phyloP scores from a whole-genome alignment of 2,329 filamentous ascomycete species.

The Aspergillus jensenii region DNA sequence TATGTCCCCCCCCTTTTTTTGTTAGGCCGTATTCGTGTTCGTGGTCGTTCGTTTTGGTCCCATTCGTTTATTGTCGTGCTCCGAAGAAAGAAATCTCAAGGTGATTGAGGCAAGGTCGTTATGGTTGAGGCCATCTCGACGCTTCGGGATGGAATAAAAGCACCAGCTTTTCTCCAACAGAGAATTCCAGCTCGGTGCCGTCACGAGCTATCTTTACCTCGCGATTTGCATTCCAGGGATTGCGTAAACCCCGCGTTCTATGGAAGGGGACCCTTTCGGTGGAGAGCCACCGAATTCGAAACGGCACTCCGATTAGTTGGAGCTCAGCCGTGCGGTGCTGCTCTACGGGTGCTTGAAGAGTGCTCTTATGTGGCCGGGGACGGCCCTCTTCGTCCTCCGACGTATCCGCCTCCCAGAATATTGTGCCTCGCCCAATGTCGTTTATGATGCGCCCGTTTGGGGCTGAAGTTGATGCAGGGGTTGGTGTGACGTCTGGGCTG shows the following conservation, averaged over 20 bases:
- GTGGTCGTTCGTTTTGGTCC: constrained; percentile 4
- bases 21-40: constrained; percentile 1
- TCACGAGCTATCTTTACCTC: constrained; percentile 96
- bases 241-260: constrained; percentile 79
- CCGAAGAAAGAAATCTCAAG: background rate
- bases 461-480: constrained; percentile 72
- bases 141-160: constrained; percentile 68
- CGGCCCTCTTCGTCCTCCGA: constrained; percentile 44
- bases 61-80: constrained; percentile 5
- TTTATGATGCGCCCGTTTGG: constrained; percentile 87
- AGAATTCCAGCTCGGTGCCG: constrained; percentile 87
- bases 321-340: constrained; percentile 29
- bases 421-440: constrained; percentile 88
- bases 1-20: background rate
- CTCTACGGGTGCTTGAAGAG: constrained; percentile 51
- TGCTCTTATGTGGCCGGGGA: constrained; percentile 41
- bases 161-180: constrained; percentile 72
- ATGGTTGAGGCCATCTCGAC: constrained; percentile 11
- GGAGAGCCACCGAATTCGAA: constrained; percentile 86
- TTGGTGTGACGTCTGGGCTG: constrained; percentile 75
- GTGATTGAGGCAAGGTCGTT: background rate
- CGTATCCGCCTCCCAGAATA: constrained; percentile 87
- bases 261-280: constrained; percentile 84
- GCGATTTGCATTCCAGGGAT: constrained; percentile 91
- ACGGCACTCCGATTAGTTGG: constrained; percentile 86